Percentiles rank a stretch among this genome's conserved stretches.
phyloP scores from a whole-genome alignment of 352 stramenopile species.

The Halophytophthora batemanensis region DNA sequence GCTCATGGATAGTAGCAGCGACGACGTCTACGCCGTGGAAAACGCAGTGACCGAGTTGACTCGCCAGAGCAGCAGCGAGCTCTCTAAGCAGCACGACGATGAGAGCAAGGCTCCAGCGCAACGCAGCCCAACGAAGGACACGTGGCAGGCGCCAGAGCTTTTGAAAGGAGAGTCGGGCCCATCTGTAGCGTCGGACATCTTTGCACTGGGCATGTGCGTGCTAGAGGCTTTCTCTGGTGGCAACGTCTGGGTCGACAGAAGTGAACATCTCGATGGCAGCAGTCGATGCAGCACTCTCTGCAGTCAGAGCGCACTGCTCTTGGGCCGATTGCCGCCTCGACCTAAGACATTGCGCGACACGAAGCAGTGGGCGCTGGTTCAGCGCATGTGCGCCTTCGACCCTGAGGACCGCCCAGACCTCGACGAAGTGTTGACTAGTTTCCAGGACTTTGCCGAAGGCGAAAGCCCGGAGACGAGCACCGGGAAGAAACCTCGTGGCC shows the following conservation, averaged over 20 bases:
- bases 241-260: slow-evolving; percentile 9
- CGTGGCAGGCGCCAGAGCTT: slow-evolving; percentile 26
- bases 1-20: too few relatives aligned
- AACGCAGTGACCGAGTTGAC: too few relatives aligned
- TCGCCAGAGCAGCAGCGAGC: too few relatives aligned
- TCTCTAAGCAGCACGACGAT: not conserved
- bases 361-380: slow-evolving; percentile 26
- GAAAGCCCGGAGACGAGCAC: slow-evolving; percentile 16
- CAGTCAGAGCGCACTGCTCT: not conserved
- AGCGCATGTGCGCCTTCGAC: slow-evolving; percentile 24
- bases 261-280: too few relatives aligned
- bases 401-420: slow-evolving; percentile 14
- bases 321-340: slow-evolving; percentile 7
- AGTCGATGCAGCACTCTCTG: too few relatives aligned
- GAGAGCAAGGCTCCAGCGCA: not conserved
- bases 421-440: slow-evolving; percentile 20
- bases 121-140: not conserved
- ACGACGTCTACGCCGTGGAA: slow-evolving; percentile 10
- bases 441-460: slow-evolving; percentile 24
- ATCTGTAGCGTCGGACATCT: slow-evolving; percentile 27
- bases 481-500: slow-evolving; percentile 8
- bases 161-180: slow-evolving; percentile 5
- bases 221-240: slow-evolving; percentile 28
- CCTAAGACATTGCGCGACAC: slow-evolving; percentile 11
- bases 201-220: slow-evolving; percentile 26